Evolutionary conservation across 2,329 filamentous ascomycete species (phyloP).

Genomic region (Huntiella moniliformis): DNA sequence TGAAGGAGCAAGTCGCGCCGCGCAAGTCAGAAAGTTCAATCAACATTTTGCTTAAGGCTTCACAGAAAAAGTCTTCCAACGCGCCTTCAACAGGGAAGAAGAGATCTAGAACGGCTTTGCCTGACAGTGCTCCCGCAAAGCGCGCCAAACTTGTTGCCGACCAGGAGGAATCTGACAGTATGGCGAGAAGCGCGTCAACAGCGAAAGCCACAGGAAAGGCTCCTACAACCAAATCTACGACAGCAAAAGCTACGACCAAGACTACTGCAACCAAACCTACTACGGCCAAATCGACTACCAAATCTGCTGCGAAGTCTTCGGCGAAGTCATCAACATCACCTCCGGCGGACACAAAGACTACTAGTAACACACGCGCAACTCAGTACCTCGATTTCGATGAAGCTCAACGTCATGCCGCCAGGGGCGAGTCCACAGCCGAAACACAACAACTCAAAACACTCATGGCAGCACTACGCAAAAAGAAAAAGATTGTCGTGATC

Average conservation of each 20-base stretch:
- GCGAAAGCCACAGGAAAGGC: constrained; percentile 57
- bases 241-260: background rate
- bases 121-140: constrained; percentile 5
- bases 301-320: background rate
- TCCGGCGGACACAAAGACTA: background rate
- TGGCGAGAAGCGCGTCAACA: constrained; percentile 22
- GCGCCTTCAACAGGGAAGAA: constrained; percentile 3
- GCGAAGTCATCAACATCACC: background rate
- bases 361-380: constrained; percentile 49
- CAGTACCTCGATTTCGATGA: constrained; percentile 54
- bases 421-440: constrained; percentile 28
- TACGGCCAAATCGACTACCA: background rate
- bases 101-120: constrained; percentile 5
- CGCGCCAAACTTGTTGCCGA: constrained; percentile 4
- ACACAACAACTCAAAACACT: constrained; percentile 50
- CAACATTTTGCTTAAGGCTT: constrained; percentile 3
- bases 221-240: constrained; percentile 16
- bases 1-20: background rate
- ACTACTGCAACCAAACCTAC: background rate
- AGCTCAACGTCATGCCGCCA: constrained; percentile 18
- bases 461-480: constrained; percentile 57
- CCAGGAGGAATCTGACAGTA: background rate
- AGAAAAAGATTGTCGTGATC: constrained; percentile 92
- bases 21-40: constrained; percentile 6
- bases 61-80: background rate